Base-by-base conservation (phyloP, 305 asterid species). In the Fraxinus sp. region DNA sequence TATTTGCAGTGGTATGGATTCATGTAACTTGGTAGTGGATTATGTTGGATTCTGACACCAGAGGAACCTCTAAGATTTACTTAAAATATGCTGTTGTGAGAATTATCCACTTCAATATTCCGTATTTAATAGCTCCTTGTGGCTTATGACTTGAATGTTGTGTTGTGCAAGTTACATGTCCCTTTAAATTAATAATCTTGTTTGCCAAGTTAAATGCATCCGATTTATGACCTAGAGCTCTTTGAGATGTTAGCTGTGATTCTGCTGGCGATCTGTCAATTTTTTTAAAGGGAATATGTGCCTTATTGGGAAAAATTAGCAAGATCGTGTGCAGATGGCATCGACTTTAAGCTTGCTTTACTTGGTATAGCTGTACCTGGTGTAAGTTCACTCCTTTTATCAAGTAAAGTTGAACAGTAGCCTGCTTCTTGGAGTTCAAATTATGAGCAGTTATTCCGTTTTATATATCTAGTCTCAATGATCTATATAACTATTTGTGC, bases 1-100 rank as follows among this genome's bases (percentile, higher is more conserved):
- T 14, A 80, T 68, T 35, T 37, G 33, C 76, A 24, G 3, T 64
- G 73, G 39, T 83, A 46, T 33, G 57, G 52, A 36, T 80, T 28
- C 26, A 39, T 59, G 72, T 46, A 37, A 5, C 73, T 81, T 76
- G 46, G 33, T 79, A 78, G 79, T n/a, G 11, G 37, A 64, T 76
- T 59, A 28, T 85, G 59, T 52, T 22, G 72, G 59, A 55, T 80
- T 70, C 37, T 62, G 33, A 55, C 66, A n/a, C 66, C 24, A 55
- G 22, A 55, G 22, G 24, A n/a, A 55, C 66, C 66, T 55, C 66
- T 55, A 5, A 5, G 10, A n/a, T 18, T n/a, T n/a, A 0, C 66
- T 55, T 49, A 1, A 49, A 49, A 55, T 55, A 1, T 0, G 10
- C 24, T 55, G 66, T 55, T 49, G 59, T 14, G 66, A 55, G 9